Evolutionary conservation across 78 protist genomes (phyloP).

Genomic region (Polysphondylium violaceum): DNA sequence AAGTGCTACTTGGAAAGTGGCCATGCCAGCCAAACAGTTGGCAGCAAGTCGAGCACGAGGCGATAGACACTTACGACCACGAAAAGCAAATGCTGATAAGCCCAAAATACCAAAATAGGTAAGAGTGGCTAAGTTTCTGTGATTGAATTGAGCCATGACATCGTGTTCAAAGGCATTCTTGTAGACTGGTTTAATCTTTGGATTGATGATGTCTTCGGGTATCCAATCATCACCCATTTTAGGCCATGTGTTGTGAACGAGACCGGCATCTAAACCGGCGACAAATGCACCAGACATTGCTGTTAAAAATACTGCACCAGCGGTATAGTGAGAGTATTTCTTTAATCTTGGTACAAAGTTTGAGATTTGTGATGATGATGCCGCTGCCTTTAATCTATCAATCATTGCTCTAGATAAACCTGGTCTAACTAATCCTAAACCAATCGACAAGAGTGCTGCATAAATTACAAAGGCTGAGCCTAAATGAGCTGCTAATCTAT

Average conservation of each 20-base stretch:
- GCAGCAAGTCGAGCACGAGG: conserved; percentile 67
- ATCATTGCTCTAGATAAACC: conserved; percentile 9
- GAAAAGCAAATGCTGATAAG: conserved; percentile 20
- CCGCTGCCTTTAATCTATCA: not conserved
- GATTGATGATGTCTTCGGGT: conserved; percentile 80
- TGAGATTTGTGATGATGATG: not conserved
- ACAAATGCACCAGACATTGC: conserved; percentile 94
- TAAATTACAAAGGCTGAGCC: conserved; percentile 90
- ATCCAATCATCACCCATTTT: conserved; percentile 88
- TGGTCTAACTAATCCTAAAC: conserved; percentile 31
- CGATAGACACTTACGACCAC: conserved; percentile 54
- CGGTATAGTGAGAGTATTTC: not conserved
- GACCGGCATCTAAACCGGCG: conserved; percentile 97
- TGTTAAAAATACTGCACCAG: conserved; percentile 71
- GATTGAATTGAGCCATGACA: conserved; percentile 91
- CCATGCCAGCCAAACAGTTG: conserved; percentile 77
- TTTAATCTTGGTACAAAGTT: not conserved
- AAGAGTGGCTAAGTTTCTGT: conserved; percentile 80
- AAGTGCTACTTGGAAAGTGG: conserved; percentile 84
- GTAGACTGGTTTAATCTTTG: conserved; percentile 67
- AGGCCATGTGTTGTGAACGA: conserved; percentile 92
- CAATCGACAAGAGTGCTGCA: conserved; percentile 60
- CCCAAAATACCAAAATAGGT: conserved; percentile 27
- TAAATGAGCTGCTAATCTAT: conserved; percentile 94
- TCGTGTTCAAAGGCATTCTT: conserved; percentile 88